Base-by-base conservation (phyloP, 2,329 filamentous ascomycete genomes). In the Boeremia lycopersici region DNA sequence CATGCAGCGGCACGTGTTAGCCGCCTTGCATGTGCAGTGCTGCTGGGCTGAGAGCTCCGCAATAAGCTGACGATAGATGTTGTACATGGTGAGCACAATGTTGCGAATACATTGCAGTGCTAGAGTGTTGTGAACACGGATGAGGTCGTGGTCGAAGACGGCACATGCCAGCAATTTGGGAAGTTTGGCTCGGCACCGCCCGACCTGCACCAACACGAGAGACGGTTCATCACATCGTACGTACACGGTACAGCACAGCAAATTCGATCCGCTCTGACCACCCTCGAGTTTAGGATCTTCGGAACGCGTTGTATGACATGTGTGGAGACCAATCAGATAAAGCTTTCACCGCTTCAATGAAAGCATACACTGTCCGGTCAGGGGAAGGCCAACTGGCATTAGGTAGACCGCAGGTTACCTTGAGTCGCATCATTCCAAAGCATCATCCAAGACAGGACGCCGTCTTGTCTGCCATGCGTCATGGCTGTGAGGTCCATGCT, bases 291-390 rank as follows among this genome's bases (percentile, higher is more conserved):
- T 12, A 49, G 50, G 33, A 38, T 57, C 51, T 47, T 59, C 36
- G 50, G 49, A 55, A 49, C 50, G 42, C 30, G 30, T 26, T 53
- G 26, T 52, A 55, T 54, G 48, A 46, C 53, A 33, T 42, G 31
- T 46, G 55, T 39, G 38, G 46, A 49, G 55, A 39, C 70, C 68
- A 71, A 70, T 72, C 47, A 54, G 15, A 19, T 50, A 55, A 31
- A 57, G 46, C 60, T 65, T 49, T 55, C 70, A 73, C 70, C 69
- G 70, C 70, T 63, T 64, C 60, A 52, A 60, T 42, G 51, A 60
- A 52, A 53, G 54, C 42, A 39, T 56, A 47, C 46, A 54, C 54
- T 47, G 47, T 56, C 53, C 56, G 56, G 60, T 56, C 60, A 64
- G 57, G 63, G 48, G 62, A 52, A 53, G 38, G 51, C 35, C 53